Base-by-base conservation (phyloP, 768 basidiomycete genomes). In the Naganishia vaughanmartiniae region DNA sequence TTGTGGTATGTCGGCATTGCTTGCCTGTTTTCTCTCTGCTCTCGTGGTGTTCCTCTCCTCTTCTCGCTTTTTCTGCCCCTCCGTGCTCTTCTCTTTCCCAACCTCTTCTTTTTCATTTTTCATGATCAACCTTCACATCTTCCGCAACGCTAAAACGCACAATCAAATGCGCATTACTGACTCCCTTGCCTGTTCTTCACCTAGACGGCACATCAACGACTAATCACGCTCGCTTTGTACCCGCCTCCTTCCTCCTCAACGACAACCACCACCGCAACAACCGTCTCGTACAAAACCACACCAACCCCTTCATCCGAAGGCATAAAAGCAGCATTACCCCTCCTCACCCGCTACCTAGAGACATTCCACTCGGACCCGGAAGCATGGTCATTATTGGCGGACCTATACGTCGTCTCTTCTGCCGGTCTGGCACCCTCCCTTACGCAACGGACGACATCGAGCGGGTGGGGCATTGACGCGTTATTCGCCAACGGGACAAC, bases 321-420 rank as follows among this genome's bases (percentile, higher is more conserved):
- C 34, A 65, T 67, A 26, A 21, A 46, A 33, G 53, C 63, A 24
- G 55, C 77, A 0, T 73, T 81, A 33, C 71, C 76, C 1, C 48
- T 72, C 26, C 71, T 82, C n/a, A 73, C 79, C 42, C 73, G 54
- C 11, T 82, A 82, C 72, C 76, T 82, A 42, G 78, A 80, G 54
- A 79, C 73, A 14, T 81, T 81, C 75, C 80, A 82, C 66, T 74
- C 79, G n/a, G 81, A 82, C 65, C 73, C 81, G 2, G 65, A 74
- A 5, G 81, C 67, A 12, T 82, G 81, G 81, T 77, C 78, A 0
- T 69, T 81, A 0, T 74, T 82, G 7, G 76, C 79, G 2, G 80
- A 81, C 11, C 74, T 81, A 19, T 82, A 82, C 70, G 70, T 75
- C 39, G 76, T 57, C 54, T 74, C 45, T 42, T 45, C 24, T 55